Conservation (phyloP, 2,329 filamentous ascomycete genomes). For the Coniochaeta sp. region DNA sequence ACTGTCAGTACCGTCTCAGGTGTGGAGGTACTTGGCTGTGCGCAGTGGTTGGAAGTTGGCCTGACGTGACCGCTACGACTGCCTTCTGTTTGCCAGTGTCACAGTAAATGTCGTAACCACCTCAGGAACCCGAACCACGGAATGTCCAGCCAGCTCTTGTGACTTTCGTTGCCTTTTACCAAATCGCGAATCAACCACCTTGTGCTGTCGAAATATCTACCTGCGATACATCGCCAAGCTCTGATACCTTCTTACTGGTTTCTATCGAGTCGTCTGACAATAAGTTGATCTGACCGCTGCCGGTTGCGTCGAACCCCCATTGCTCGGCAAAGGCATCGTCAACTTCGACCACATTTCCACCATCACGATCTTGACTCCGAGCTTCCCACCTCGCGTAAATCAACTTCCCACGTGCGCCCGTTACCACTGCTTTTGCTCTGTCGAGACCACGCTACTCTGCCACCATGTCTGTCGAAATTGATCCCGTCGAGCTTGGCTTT, state of each 20-base stretch:
- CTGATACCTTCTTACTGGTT: neutral
- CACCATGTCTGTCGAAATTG: conserved; percentile 90
- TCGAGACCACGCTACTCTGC: conserved; percentile 10
- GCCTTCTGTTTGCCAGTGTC: neutral
- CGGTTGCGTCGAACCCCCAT: neutral
- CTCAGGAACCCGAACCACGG: no score
- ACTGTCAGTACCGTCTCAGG: no score
- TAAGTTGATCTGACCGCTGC: neutral
- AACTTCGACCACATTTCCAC: conserved; percentile 4
- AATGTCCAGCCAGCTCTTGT: neutral
- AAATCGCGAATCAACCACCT: neutral
- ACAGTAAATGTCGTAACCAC: neutral
- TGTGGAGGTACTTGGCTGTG: neutral
- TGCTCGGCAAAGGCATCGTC: conserved; percentile 4
- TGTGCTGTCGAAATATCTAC: neutral
- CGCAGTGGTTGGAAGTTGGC: neutral
- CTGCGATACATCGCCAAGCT: neutral
- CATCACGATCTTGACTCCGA: conserved; percentile 1
- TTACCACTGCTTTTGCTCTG: no score
- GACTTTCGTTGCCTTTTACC: neutral
- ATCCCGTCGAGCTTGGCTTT: conserved; percentile 87
- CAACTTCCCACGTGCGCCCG: neutral
- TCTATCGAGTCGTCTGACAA: neutral
- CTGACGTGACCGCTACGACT: neutral
- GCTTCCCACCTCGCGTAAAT: conserved; percentile 4